Evolutionary conservation across 495 filamentous ascomycete species (phyloP), one percentile per base, ranked within the genome.

Genomic region (Penicillium macrosclerotiorum): DNA sequence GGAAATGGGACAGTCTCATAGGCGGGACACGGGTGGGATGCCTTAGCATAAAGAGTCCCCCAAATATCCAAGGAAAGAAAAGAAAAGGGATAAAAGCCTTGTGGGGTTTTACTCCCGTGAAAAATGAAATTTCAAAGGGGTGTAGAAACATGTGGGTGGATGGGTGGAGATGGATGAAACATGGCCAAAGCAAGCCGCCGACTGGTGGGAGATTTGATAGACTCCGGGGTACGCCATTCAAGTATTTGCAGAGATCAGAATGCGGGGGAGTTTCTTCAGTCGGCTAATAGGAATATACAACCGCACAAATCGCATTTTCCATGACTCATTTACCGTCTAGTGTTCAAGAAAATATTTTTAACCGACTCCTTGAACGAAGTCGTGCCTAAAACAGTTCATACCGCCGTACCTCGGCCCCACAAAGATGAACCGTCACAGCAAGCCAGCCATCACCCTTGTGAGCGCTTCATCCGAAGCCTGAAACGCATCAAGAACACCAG

Each of bases 381-480:
- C n/a, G n/a, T n/a, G n/a, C n/a, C n/a, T n/a, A n/a, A n/a, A n/a
- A n/a, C n/a, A n/a, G n/a, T n/a, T n/a, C n/a, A n/a, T n/a, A n/a
- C n/a, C n/a, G n/a, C n/a, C n/a, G n/a, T n/a, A n/a, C n/a, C n/a
- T n/a, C n/a, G n/a, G n/a, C n/a, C n/a, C n/a, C n/a, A n/a, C n/a
- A n/a, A n/a, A 18, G 17, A 37, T 8, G 7, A 20, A 36, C 4
- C 14, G 7, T 63, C 36, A 69, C 11, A 73, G 43, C 18, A 73
- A 39, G 13, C 67, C 69, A 29, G 65, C 68, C 68, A 73, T 70
- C 3, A 71, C 59, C 29, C 54, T 57, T 6, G 68, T 73, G 40
- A 73, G 45, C 0, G 66, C 67, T 37, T 73, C 68, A 56, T 73
- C 63, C 34, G 70, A 68, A 3, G 60, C 67, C 20, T 70, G 62